Percentiles rank a stretch among this genome's conserved stretches.
phyloP scores from a whole-genome alignment of 2,329 filamentous ascomycete genomes.

The Colletotrichum sojae region DNA sequence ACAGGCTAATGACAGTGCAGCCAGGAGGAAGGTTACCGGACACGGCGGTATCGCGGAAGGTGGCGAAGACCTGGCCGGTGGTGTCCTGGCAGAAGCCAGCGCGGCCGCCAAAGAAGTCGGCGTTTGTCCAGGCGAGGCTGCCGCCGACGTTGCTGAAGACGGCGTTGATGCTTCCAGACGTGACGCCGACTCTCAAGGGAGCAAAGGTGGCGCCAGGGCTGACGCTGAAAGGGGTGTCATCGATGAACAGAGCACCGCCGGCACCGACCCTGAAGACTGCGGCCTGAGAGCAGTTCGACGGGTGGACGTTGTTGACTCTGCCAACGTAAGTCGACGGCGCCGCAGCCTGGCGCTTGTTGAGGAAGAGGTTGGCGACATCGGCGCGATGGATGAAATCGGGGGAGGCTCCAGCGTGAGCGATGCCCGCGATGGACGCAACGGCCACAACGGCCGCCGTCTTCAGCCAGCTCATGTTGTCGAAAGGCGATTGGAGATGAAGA shows the following conservation, averaged over 20 bases:
- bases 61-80: slow-evolving; percentile 27
- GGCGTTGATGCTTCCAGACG: slow-evolving; percentile 17
- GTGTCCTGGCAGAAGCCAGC: slow-evolving; percentile 35
- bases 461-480: slow-evolving; percentile 25
- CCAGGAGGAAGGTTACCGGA: slow-evolving; percentile 7
- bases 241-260: slow-evolving; percentile 17
- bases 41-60: slow-evolving; percentile 19
- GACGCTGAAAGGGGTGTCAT: slow-evolving; percentile 3
- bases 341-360: slow-evolving; percentile 12
- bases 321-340: slow-evolving; percentile 23
- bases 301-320: slow-evolving; percentile 2
- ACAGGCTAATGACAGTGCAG: slow-evolving; percentile 9
- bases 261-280: slow-evolving; percentile 18
- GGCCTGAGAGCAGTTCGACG: slow-evolving; percentile 28
- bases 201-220: not conserved
- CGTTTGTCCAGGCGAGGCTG: slow-evolving; percentile 25
- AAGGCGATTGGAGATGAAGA: not conserved
- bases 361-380: not conserved
- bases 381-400: not conserved
- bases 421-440: slow-evolving; percentile 9
- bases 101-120: slow-evolving; percentile 18
- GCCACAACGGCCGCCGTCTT: slow-evolving; percentile 25
- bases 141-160: slow-evolving; percentile 15
- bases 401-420: not conserved
- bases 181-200: slow-evolving; percentile 10